phyloP scores from a whole-genome alignment of 2,329 filamentous ascomycete species.

The Claviceps maximensis region DNA sequence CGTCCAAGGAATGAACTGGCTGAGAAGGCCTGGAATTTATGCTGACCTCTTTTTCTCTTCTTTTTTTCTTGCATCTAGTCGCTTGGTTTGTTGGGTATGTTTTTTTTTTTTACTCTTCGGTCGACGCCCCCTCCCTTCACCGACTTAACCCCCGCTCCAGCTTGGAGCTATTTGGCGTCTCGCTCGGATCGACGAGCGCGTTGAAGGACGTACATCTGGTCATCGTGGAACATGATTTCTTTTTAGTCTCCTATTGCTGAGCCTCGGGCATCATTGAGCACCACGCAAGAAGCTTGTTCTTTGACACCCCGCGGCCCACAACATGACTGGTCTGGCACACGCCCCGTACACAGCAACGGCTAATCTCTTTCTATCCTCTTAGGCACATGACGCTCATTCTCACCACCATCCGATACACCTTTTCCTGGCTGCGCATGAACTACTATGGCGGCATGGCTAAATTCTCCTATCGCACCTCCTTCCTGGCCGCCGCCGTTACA shows the following conservation, averaged over 20 bases:
- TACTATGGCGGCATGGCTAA: conserved; percentile 63
- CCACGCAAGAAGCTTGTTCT: neutral
- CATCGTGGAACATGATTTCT: neutral
- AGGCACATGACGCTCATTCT: conserved; percentile 82
- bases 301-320: neutral
- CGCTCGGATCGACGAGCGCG: neutral
- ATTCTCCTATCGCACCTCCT: conserved; percentile 81
- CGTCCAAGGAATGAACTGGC: too few species aligned
- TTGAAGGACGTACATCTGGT: neutral
- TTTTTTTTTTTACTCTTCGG: conserved; percentile 8
- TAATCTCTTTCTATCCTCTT: conserved; percentile 9
- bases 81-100: conserved; percentile 75
- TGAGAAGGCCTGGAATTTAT: neutral
- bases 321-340: neutral
- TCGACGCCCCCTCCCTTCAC: conserved; percentile 8
- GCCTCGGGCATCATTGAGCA: neutral
- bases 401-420: conserved; percentile 64
- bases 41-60: conserved; percentile 24
- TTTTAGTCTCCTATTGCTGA: neutral
- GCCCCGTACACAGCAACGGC: neutral
- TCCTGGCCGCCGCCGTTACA: conserved; percentile 76
- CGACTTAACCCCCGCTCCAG: neutral
- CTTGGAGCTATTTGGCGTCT: neutral
- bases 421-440: conserved; percentile 86
- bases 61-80: conserved; percentile 39